A percentile compares a stretch with the other conserved stretches of the same genome.
These are phyloP conservation scores for Hypoxylon lienhwacheense DNA, from an alignment of 495 filamentous ascomycete species.

Conservation along the genomic window DNA sequence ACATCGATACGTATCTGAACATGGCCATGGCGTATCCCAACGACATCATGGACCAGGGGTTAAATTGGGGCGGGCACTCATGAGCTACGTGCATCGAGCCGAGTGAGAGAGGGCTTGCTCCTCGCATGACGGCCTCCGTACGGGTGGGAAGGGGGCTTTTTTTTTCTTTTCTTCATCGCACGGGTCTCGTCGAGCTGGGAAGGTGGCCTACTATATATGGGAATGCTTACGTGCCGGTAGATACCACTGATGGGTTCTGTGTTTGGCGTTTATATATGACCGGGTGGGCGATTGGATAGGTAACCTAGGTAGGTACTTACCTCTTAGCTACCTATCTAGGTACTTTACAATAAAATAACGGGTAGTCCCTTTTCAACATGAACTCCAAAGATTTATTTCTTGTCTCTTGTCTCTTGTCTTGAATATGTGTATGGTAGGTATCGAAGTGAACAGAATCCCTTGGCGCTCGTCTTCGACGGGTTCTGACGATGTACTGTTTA, in stretches of 20 bases:
- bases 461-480: too few species aligned
- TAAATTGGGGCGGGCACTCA: slow-evolving; percentile 28
- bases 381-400: too few species aligned
- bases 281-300: not conserved
- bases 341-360: too few species aligned
- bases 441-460: too few species aligned
- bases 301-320: not conserved
- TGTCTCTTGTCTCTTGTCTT: too few species aligned
- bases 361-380: too few species aligned
- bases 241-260: slow-evolving; percentile 27
- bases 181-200: slow-evolving; percentile 3
- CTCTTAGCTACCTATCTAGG: too few species aligned
- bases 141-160: slow-evolving; percentile 6
- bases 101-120: not conserved
- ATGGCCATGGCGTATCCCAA: slow-evolving; percentile 32
- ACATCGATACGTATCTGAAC: slow-evolving; percentile 64
- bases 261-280: slow-evolving; percentile 25
- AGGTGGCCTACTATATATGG: slow-evolving; percentile 26
- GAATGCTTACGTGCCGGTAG: slow-evolving; percentile 22
- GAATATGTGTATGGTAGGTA: too few species aligned
- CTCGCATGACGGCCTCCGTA: slow-evolving; percentile 6
- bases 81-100: not conserved
- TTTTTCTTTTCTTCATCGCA: too few species aligned
- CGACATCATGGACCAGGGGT: slow-evolving; percentile 25
- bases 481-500: too few species aligned